These are phyloP conservation scores for Pleurotus sapidus DNA, from an alignment of 768 basidiomycete species.

Conservation along the genomic window DNA sequence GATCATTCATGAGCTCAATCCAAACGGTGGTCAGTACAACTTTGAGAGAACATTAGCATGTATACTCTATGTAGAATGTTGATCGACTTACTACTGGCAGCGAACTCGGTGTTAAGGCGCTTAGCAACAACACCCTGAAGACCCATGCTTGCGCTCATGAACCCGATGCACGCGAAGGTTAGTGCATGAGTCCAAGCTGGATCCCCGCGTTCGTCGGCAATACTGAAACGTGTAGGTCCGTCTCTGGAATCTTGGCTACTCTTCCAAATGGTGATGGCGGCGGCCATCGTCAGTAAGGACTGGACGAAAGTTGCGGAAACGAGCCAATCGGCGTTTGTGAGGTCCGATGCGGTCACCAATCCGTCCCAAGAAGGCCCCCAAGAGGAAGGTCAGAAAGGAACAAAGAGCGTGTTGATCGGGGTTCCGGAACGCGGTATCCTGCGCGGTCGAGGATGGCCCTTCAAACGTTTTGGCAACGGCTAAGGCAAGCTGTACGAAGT, in stretches of 20 bases:
- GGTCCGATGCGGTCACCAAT: slow-evolving; percentile 76
- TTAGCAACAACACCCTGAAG: slow-evolving; percentile 89
- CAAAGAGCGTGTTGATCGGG: slow-evolving; percentile 83
- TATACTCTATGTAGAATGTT: neutral
- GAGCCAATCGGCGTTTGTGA: slow-evolving; percentile 77
- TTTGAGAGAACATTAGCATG: slow-evolving; percentile 18
- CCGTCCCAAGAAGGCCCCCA: slow-evolving; percentile 73
- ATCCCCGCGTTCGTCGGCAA: slow-evolving; percentile 50
- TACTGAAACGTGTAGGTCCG: slow-evolving; percentile 23
- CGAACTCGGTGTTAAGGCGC: slow-evolving; percentile 74
- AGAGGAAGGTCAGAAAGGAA: slow-evolving; percentile 69
- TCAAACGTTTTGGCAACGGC: slow-evolving; percentile 79
- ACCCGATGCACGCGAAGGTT: slow-evolving; percentile 71
- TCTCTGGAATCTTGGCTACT: slow-evolving; percentile 38
- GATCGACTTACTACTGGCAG: slow-evolving; percentile 59
- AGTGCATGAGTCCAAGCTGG: slow-evolving; percentile 70
- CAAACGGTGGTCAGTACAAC: slow-evolving; percentile 86
- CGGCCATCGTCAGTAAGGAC: slow-evolving; percentile 72
- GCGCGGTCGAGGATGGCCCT: slow-evolving; percentile 32
- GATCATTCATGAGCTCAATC: slow-evolving; percentile 86
- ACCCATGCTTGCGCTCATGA: slow-evolving; percentile 81
- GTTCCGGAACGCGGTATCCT: slow-evolving; percentile 67
- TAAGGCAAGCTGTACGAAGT: slow-evolving; percentile 57
- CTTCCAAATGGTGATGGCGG: slow-evolving; percentile 70
- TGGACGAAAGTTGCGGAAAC: slow-evolving; percentile 69